Conservation (phyloP, 2,329 filamentous ascomycete species). For the Aspergillus melleus region DNA sequence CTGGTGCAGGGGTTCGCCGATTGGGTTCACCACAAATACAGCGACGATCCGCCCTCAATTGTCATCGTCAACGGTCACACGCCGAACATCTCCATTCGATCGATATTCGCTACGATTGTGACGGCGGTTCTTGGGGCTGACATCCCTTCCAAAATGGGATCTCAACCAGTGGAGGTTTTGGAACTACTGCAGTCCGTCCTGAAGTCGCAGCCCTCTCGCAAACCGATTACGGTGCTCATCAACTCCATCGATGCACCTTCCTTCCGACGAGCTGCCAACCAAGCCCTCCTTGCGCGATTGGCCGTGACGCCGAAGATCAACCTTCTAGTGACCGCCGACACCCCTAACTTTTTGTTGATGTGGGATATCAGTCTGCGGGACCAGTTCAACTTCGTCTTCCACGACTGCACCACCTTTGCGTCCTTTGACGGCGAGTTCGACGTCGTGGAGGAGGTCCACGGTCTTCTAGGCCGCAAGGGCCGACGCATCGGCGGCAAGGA, state of each 20-base stretch:
- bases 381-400: constrained; percentile 82
- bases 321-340: constrained; percentile 80
- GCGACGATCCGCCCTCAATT: constrained; percentile 55
- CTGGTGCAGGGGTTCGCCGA: constrained; percentile 75
- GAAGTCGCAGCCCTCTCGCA: constrained; percentile 43
- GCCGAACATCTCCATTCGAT: constrained; percentile 45
- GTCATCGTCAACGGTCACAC: constrained; percentile 84
- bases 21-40: constrained; percentile 57
- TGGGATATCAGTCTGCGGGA: constrained; percentile 88
- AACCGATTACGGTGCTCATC: constrained; percentile 67
- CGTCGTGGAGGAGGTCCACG: constrained; percentile 86
- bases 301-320: constrained; percentile 71
- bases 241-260: constrained; percentile 83
- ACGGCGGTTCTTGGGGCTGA: constrained; percentile 55
- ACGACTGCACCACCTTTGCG: constrained; percentile 89
- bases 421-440: constrained; percentile 74
- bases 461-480: constrained; percentile 77
- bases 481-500: constrained; percentile 83
- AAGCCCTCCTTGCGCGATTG: constrained; percentile 73
- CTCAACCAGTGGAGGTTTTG: constrained; percentile 68
- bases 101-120: constrained; percentile 60
- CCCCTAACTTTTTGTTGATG: constrained; percentile 79
- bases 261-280: constrained; percentile 69
- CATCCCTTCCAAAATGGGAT: constrained; percentile 53
- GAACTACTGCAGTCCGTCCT: constrained; percentile 66